These are phyloP conservation scores for Vinca minor DNA, from an alignment of 257 asterid species.

Conservation along the genomic window DNA sequence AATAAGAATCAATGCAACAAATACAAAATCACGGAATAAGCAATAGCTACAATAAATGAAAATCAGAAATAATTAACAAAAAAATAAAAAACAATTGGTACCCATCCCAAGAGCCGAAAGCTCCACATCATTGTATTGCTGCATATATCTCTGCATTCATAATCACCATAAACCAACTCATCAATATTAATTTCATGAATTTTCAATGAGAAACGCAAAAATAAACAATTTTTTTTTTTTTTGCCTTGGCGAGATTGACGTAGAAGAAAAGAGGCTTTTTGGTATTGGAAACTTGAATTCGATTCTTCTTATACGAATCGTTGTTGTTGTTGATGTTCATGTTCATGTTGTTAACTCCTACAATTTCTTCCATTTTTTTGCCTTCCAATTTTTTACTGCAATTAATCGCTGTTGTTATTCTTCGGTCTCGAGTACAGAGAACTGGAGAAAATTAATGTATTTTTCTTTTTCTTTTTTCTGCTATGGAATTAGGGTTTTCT, in stretches of 20 bases:
- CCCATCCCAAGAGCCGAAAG: conserved; percentile 95
- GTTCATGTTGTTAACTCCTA: conserved; percentile 49
- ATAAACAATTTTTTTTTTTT: not conserved
- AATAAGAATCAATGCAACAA: not conserved
- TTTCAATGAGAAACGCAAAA: not conserved
- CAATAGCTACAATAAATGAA: not conserved
- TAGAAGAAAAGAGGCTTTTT: conserved; percentile 77
- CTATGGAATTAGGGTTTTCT: conserved; percentile 3
- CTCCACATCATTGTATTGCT: conserved; percentile 72
- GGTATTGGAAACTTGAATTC: conserved; percentile 73
- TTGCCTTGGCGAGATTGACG: conserved; percentile 74
- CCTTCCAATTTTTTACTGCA: not conserved
- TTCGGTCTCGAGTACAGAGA: no score
- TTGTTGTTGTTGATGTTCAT: no score
- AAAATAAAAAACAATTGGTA: conserved; percentile 25
- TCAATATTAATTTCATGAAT: not conserved
- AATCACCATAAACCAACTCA: not conserved
- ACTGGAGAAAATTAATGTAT: no score
- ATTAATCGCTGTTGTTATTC: no score
- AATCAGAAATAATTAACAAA: not conserved
- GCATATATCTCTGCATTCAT: conserved; percentile 60
- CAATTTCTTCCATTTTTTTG: conserved; percentile 43
- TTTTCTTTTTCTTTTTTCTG: not conserved
- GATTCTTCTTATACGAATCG: conserved; percentile 55
- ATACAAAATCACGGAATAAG: not conserved